Evolutionary conservation across 306 rosid genomes (phyloP).

Genomic region (Dryas drummondii): DNA sequence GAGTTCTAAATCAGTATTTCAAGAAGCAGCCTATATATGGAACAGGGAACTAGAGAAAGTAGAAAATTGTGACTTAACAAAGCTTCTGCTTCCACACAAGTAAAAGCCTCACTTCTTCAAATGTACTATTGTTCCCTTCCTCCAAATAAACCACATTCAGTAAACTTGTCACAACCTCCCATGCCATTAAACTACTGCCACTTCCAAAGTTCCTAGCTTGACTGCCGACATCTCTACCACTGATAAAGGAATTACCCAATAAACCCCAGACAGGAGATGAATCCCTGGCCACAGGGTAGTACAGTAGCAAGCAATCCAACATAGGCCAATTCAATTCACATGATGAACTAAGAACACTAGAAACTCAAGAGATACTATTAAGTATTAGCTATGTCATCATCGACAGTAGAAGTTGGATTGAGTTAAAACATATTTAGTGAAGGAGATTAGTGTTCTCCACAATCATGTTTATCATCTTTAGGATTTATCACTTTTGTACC

Average conservation of each 20-base stretch:
- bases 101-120: neutral
- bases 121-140: neutral
- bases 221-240: neutral
- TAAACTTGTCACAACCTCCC: neutral
- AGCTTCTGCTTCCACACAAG: neutral
- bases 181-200: neutral
- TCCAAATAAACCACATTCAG: slow-evolving; percentile 7
- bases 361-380: neutral
- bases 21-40: neutral
- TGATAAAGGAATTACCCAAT: neutral
- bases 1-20: neutral
- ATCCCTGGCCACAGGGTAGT: neutral
- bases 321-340: neutral
- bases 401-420: neutral
- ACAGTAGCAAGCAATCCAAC: neutral
- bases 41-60: neutral
- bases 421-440: too few species aligned
- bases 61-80: too few species aligned
- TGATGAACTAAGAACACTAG: neutral
- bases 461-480: too few species aligned
- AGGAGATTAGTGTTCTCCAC: too few species aligned
- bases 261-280: neutral
- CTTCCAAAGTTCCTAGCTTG: too few species aligned
- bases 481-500: too few species aligned
- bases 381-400: neutral